phyloP scores from a whole-genome alignment of 176 grass and related monocot species.

The Miscanthus lutarioriparius region DNA sequence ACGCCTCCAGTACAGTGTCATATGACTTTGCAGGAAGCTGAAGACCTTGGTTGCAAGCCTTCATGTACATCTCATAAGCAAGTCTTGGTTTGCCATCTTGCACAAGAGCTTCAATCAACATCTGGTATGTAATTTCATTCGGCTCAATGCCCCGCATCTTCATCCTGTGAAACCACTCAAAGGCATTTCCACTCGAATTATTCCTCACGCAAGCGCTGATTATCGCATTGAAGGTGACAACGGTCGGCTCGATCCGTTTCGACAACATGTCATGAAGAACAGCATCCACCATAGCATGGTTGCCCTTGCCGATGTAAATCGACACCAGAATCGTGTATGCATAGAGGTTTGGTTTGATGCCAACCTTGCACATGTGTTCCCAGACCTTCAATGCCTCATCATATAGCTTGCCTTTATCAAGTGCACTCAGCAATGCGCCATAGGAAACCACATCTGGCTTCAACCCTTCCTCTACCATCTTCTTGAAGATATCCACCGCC shows the following conservation, averaged over 20 bases:
- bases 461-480: slow-evolving; percentile 69
- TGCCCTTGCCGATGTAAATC: slow-evolving; percentile 67
- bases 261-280: slow-evolving; percentile 66
- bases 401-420: slow-evolving; percentile 77
- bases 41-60: slow-evolving; percentile 56
- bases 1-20: slow-evolving; percentile 57
- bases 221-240: slow-evolving; percentile 93
- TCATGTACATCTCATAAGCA: slow-evolving; percentile 80
- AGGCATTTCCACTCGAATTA: slow-evolving; percentile 40
- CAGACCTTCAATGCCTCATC: slow-evolving; percentile 73
- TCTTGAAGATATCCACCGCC: slow-evolving; percentile 68
- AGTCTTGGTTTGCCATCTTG: slow-evolving; percentile 75
- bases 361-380: slow-evolving; percentile 82
- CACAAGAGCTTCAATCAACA: slow-evolving; percentile 67
- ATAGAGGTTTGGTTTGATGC: slow-evolving; percentile 71
- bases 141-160: slow-evolving; percentile 59
- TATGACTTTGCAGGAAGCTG: slow-evolving; percentile 66
- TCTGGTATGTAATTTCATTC: slow-evolving; percentile 79
- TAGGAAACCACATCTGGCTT: slow-evolving; percentile 76
- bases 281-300: slow-evolving; percentile 54
- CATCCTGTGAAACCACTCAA: slow-evolving; percentile 94
- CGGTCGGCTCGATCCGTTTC: slow-evolving; percentile 56
- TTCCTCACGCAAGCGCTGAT: slow-evolving; percentile 64
- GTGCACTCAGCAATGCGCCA: slow-evolving; percentile 67
- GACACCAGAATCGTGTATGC: slow-evolving; percentile 82